Evolutionary conservation across 73 alveolate species (phyloP).

Genomic region (Tetrahymena borealis): DNA sequence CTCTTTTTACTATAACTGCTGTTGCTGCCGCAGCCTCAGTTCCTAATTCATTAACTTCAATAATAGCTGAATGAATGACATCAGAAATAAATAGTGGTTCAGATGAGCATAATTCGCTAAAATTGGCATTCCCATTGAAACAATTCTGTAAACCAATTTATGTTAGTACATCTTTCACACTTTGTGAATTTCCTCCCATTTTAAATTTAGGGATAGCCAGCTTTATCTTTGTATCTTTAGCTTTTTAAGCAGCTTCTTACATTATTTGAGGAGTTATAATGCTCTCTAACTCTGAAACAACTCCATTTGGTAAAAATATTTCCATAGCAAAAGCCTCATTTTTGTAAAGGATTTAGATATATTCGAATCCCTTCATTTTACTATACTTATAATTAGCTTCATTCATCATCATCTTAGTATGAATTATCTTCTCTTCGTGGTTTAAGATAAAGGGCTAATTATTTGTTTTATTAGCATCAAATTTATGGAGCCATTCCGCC

Average conservation of each 20-base stretch:
- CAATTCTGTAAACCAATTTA: not conserved
- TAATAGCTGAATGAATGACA: not conserved
- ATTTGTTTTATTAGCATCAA: not conserved
- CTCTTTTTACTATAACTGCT: not conserved
- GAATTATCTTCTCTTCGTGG: not conserved
- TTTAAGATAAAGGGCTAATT: not conserved
- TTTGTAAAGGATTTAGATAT: not conserved
- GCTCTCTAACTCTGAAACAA: not conserved
- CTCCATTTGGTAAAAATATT: not conserved
- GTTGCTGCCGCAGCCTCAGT: not conserved
- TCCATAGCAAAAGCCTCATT: not conserved
- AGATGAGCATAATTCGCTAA: not conserved
- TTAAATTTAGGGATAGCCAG: not conserved
- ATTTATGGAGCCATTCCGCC: not conserved
- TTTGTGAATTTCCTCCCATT: not conserved
- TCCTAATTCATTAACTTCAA: not conserved
- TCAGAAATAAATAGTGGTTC: not conserved
- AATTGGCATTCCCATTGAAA: not conserved
- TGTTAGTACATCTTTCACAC: not conserved
- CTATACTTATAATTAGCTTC: not conserved
- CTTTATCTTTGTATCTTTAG: not conserved
- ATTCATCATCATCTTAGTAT: not conserved
- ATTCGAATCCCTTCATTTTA: not conserved
- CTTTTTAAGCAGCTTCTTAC: not conserved
- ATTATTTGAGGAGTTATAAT: not conserved